A percentile compares a stretch with the other conserved stretches of the same genome.
Conservation (phyloP, 805 yeast genomes). For the Komagataella ulmi region DNA sequence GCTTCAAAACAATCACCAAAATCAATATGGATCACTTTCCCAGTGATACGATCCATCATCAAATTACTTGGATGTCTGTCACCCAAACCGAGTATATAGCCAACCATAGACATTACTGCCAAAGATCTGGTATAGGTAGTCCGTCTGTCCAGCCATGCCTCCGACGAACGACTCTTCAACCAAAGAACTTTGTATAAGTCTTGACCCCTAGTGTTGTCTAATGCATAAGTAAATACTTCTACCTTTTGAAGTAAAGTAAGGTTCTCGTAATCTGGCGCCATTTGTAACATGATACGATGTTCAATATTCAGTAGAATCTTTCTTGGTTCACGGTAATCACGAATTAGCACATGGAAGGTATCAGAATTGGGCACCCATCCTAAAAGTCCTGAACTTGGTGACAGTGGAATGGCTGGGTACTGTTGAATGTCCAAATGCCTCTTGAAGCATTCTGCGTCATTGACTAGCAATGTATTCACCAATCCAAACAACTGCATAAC, state of each 20-base stretch:
- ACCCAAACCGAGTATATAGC: constrained; percentile 91
- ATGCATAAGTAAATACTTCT: constrained; percentile 91
- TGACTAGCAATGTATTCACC: constrained; percentile 78
- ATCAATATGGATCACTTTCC: constrained; percentile 94
- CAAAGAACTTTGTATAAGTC: constrained; percentile 91
- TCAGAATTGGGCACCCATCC: constrained; percentile 98
- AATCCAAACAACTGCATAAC: constrained; percentile 97
- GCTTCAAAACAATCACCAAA: constrained; percentile 99
- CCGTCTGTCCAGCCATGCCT: constrained; percentile 95
- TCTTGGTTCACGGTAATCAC: constrained; percentile 86
- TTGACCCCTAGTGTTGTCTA: constrained; percentile 92
- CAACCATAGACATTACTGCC: constrained; percentile 99
- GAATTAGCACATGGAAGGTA: constrained; percentile 85
- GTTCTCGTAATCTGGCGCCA: constrained; percentile 95
- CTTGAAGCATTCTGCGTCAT: constrained; percentile 92
- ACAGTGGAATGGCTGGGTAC: constrained; percentile 87
- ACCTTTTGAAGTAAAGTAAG: constrained; percentile 83
- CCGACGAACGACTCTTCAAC: constrained; percentile 92
- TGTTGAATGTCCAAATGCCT: constrained; percentile 88
- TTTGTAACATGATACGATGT: constrained; percentile 89
- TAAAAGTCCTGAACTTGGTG: constrained; percentile 91
- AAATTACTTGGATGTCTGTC: constrained; percentile 96
- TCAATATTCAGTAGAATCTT: constrained; percentile 85
- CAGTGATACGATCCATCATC: constrained; percentile 89
- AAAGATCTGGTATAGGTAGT: constrained; percentile 91